These are phyloP conservation scores for Fusarium sp. DNA, from an alignment of 2,329 filamentous ascomycete genomes.

Conservation along the genomic window DNA sequence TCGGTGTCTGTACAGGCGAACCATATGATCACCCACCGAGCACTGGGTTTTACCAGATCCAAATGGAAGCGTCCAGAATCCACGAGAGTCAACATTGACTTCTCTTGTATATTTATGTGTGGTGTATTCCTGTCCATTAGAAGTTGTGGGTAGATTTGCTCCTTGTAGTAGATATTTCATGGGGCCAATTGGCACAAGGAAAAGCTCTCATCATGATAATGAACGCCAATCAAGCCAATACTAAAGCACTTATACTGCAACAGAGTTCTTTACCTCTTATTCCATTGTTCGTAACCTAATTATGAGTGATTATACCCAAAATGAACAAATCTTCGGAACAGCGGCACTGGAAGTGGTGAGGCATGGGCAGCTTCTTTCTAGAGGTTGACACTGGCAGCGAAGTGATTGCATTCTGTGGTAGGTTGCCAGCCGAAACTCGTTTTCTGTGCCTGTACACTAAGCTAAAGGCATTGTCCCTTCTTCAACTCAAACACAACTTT, in stretches of 20 bases:
- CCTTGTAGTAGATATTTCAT: not conserved
- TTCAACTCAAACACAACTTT: too few relatives aligned
- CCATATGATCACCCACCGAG: rapidly evolving
- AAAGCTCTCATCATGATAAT: rapidly evolving
- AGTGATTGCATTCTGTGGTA: too few relatives aligned
- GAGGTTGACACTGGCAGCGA: too few relatives aligned
- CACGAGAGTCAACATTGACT: rapidly evolving
- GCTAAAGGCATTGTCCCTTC: rapidly evolving
- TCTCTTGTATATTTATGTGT: rapidly evolving
- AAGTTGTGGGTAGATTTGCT: not conserved
- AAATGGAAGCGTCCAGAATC: not conserved
- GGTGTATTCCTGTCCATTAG: not conserved
- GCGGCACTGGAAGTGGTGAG: not conserved
- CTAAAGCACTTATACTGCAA: rapidly evolving
- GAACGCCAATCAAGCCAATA: not conserved
- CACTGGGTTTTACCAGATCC: rapidly evolving
- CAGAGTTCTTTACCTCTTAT: rapidly evolving
- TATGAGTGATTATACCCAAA: rapidly evolving
- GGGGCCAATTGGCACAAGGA: not conserved
- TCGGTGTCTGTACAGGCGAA: not conserved
- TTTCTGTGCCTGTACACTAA: rapidly evolving
- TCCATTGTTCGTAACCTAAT: rapidly evolving
- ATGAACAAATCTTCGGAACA: not conserved
- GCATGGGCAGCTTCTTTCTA: too few relatives aligned
- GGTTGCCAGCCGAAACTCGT: rapidly evolving